phyloP scores from a whole-genome alignment of 2,329 filamentous ascomycete genomes.

The Pseudopithomyces chartarum region DNA sequence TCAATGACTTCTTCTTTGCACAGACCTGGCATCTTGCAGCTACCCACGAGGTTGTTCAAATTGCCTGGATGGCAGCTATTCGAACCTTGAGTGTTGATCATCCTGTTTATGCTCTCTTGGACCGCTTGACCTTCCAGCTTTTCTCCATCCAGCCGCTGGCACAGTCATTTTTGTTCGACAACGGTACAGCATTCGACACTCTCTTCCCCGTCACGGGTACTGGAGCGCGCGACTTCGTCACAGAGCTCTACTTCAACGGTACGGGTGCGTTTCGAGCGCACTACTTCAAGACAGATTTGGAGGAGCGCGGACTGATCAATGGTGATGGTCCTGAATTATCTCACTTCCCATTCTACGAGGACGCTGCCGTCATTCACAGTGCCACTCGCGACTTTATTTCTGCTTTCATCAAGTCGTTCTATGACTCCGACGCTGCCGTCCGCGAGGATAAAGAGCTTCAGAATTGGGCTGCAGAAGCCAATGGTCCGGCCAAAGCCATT shows the following conservation, averaged over 20 bases:
- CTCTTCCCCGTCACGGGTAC: slow-evolving; percentile 39
- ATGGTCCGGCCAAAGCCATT: slow-evolving; percentile 5
- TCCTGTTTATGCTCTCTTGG: slow-evolving; percentile 47
- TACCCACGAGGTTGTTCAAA: slow-evolving; percentile 53
- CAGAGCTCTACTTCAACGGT: slow-evolving; percentile 15
- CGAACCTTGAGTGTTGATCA: slow-evolving; percentile 54
- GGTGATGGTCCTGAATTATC: slow-evolving; percentile 44
- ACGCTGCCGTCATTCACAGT: slow-evolving; percentile 45
- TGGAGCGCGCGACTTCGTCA: slow-evolving; percentile 34
- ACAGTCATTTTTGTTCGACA: slow-evolving; percentile 29
- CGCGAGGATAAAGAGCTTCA: slow-evolving; percentile 49
- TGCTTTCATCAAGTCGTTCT: slow-evolving; percentile 53
- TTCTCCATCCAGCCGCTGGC: slow-evolving; percentile 29
- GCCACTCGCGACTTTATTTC: slow-evolving; percentile 48
- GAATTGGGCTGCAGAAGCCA: slow-evolving; percentile 45
- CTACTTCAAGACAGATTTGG: slow-evolving; percentile 49
- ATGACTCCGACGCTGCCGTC: slow-evolving; percentile 41
- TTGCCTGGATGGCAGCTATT: slow-evolving; percentile 52
- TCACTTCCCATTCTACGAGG: slow-evolving; percentile 53
- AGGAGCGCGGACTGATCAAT: slow-evolving; percentile 49
- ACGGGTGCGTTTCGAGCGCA: slow-evolving; percentile 43
- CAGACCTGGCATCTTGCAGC: slow-evolving; percentile 52
- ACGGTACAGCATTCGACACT: slow-evolving; percentile 38
- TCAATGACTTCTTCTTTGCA: slow-evolving; percentile 54
- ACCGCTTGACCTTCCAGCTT: slow-evolving; percentile 17